Conservation (phyloP, 208 protist species). For the Naegleria fowleri region DNA sequence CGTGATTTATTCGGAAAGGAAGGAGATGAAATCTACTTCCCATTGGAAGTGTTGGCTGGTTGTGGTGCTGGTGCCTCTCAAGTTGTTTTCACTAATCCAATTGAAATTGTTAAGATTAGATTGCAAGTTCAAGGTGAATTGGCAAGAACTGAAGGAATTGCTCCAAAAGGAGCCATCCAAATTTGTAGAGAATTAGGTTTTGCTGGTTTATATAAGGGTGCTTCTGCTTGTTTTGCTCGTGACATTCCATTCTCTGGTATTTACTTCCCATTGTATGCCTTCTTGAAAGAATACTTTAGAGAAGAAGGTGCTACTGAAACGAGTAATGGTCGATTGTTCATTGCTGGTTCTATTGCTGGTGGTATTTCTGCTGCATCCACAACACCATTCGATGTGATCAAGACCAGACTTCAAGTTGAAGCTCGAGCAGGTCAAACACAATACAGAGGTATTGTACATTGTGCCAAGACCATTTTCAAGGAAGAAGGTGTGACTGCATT, state of each 20-base stretch:
- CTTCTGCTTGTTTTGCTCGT: slow-evolving; percentile 48
- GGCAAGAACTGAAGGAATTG: not conserved
- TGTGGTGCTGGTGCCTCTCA: slow-evolving; percentile 47
- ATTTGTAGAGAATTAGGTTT: slow-evolving; percentile 53
- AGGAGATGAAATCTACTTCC: slow-evolving; percentile 50
- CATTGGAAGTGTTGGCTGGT: slow-evolving; percentile 53
- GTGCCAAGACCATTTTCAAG: slow-evolving; percentile 38
- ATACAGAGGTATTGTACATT: slow-evolving; percentile 54
- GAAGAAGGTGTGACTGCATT: slow-evolving; percentile 50
- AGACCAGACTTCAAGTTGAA: slow-evolving; percentile 57
- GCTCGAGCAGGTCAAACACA: slow-evolving; percentile 47
- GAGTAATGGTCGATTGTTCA: slow-evolving; percentile 35
- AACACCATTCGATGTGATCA: slow-evolving; percentile 59
- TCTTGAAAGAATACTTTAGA: slow-evolving; percentile 44
- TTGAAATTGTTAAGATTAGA: slow-evolving; percentile 63
- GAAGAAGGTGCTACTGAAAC: slow-evolving; percentile 31
- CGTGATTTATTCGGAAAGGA: slow-evolving; percentile 40
- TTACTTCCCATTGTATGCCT: slow-evolving; percentile 57
- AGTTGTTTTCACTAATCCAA: slow-evolving; percentile 59
- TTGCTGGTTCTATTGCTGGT: slow-evolving; percentile 51
- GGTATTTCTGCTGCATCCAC: slow-evolving; percentile 40
- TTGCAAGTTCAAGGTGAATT: slow-evolving; percentile 50
- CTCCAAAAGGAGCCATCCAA: slow-evolving; percentile 40
- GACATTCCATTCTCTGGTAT: slow-evolving; percentile 60
- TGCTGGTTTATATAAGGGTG: slow-evolving; percentile 51